Conservation (phyloP, 768 basidiomycete genomes). For the Pleurotus ostreatus region DNA sequence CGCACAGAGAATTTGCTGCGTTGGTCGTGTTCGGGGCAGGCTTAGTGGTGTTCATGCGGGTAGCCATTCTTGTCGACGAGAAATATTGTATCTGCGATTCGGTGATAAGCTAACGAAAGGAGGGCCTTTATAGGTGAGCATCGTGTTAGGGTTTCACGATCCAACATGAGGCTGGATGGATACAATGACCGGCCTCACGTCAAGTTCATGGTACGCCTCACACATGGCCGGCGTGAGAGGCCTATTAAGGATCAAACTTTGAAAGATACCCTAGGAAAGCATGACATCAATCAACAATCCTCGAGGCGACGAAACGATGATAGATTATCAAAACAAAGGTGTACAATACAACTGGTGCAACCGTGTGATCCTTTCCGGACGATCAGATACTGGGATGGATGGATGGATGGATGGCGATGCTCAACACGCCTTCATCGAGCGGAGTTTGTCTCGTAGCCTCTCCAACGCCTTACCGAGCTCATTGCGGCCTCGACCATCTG, state of each 20-base stretch:
- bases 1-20: slow-evolving; percentile 24
- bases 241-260: neutral
- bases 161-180: neutral
- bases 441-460: slow-evolving; percentile 54
- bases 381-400: slow-evolving; percentile 1
- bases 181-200: neutral
- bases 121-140: neutral
- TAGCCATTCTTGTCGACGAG: slow-evolving; percentile 22
- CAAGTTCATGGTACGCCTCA: too few relatives aligned
- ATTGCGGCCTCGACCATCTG: slow-evolving; percentile 62
- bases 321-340: slow-evolving; percentile 7
- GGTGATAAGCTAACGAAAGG: neutral
- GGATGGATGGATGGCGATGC: neutral
- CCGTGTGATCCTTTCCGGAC: neutral
- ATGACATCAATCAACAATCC: neutral
- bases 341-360: neutral
- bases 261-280: neutral
- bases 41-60: slow-evolving; percentile 19
- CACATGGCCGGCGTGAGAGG: too few relatives aligned
- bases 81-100: slow-evolving; percentile 1
- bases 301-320: neutral
- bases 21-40: slow-evolving; percentile 21
- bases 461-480: slow-evolving; percentile 71
- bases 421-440: slow-evolving; percentile 19
- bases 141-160: neutral